Base-by-base conservation (phyloP, 2,329 filamentous ascomycete genomes). In the Claviceps sp. region DNA sequence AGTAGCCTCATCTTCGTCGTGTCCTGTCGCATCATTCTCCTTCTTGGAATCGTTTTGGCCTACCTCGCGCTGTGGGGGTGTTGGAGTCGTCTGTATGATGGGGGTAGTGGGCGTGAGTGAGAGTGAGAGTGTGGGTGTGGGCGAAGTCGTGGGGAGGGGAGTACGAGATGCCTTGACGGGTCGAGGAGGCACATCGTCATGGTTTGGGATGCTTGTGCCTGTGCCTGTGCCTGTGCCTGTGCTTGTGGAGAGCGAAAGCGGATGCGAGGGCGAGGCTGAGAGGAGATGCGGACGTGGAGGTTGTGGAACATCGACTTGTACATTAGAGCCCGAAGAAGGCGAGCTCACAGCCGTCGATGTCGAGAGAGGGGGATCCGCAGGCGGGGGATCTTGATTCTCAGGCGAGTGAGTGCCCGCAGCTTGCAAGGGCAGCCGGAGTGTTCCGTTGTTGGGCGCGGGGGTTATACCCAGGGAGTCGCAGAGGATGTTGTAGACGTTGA, bases 401-500 rank as follows among this genome's bases (percentile, higher is more conserved):
- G 72, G 61, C 47, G 76, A 72, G 61, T 90, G 86, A 2, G 79
- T 62, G 4, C 84, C 85, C 13, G 80, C 62, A 0, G 82, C 73
- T 53, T 74, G 75, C 23, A 91, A 68, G 0, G 86, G 86, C 13
- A 91, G 74, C 11, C 83, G 76, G 5, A 96, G 70, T 0, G 89
- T 95, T 48, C 91, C 91, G 62, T 97, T 97, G 64, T 95, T 96
- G 1, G 86, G 79, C 50, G 76, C 75, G 0, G 89, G 86, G 3
- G 63, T 66, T 52, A 97, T 71, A 13, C 84, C 83, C 26, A 97
- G 69, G 0, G 87, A 90, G 67, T 96, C 90, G 64, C 91, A 96
- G 45, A 97, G 69, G 55, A 97, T 87, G 61, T 95, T 95, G 70
- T 97, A 97, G 8, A 97, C 86, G 61, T 96, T 86, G 53, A 81